phyloP scores from a whole-genome alignment of 177 flowering plant species.

The Tripterygium wilfordii region DNA sequence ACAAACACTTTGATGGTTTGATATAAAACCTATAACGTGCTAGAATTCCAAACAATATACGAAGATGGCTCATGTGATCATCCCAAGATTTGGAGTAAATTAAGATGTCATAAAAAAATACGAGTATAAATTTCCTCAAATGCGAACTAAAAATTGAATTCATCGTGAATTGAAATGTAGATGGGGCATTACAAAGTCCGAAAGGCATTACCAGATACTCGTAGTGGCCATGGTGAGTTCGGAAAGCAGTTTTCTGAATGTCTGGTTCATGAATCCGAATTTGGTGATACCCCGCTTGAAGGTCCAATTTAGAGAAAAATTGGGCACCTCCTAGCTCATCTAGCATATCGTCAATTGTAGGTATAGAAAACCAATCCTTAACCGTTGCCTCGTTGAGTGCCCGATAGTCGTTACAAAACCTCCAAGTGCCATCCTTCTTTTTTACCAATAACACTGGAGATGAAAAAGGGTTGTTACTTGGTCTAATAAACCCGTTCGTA shows the following conservation, averaged over 20 bases:
- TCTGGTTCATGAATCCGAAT: not conserved
- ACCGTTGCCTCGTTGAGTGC: not conserved
- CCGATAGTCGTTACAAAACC: conserved; percentile 2
- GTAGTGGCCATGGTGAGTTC: conserved; percentile 9
- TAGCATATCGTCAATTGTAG: conserved; percentile 1
- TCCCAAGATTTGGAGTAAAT: conserved; percentile 3
- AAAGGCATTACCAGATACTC: conserved; percentile 10
- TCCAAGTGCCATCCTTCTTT: not conserved
- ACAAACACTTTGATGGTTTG: conserved; percentile 1
- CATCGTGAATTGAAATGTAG: conserved; percentile 9
- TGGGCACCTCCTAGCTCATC: conserved; percentile 1
- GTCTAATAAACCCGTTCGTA: not conserved
- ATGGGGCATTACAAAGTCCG: not conserved
- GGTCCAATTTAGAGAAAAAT: conserved; percentile 6
- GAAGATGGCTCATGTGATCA: not conserved
- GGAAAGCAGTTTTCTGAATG: conserved; percentile 1
- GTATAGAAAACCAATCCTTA: too few relatives aligned
- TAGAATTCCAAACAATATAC: not conserved
- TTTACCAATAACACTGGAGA: conserved; percentile 1
- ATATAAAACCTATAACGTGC: not conserved
- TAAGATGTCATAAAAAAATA: too few relatives aligned
- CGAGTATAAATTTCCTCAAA: too few relatives aligned
- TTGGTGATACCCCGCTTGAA: not conserved
- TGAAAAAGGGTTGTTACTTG: conserved; percentile 1
- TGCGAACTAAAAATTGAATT: too few relatives aligned